phyloP scores from a whole-genome alignment of 805 yeast genomes.

The Kodamaea restingae region DNA sequence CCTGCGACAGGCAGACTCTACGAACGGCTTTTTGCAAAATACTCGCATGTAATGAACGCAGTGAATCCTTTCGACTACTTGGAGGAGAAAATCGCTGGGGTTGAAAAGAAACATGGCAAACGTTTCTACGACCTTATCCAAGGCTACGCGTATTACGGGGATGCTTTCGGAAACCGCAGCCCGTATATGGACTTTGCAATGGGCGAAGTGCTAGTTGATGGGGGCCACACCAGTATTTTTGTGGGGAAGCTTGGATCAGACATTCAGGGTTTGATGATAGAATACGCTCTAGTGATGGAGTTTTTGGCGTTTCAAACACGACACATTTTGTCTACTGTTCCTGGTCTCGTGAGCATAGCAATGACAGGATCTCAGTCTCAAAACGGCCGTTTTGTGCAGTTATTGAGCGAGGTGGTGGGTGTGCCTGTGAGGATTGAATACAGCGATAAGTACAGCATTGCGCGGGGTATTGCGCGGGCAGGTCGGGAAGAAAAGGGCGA shows the following conservation, averaged over 20 bases:
- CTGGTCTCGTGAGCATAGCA: conserved; percentile 29
- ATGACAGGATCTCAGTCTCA: conserved; percentile 54
- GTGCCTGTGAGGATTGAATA: conserved; percentile 2
- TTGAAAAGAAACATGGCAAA: conserved; percentile 19
- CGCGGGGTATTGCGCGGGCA: conserved; percentile 15
- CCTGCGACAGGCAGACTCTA: conserved; percentile 55
- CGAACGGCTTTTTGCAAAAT: conserved; percentile 42
- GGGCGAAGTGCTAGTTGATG: conserved; percentile 50
- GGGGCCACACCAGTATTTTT: conserved; percentile 20
- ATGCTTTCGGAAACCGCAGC: conserved; percentile 54
- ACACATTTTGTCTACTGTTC: conserved; percentile 25
- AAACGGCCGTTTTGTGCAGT: conserved; percentile 37
- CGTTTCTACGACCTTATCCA: conserved; percentile 25
- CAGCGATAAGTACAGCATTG: conserved; percentile 20
- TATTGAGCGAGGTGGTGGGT: conserved; percentile 17
- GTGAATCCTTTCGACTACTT: conserved; percentile 13
- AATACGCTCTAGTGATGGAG: conserved; percentile 47
- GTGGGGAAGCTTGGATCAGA: conserved; percentile 21
- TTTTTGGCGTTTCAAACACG: conserved; percentile 49
- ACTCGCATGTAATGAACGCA: conserved; percentile 7
- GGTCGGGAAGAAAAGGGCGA: too few relatives aligned
- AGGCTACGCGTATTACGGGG: conserved; percentile 48
- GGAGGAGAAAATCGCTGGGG: conserved; percentile 18
- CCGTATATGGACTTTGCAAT: conserved; percentile 49
- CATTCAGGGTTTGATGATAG: conserved; percentile 30